Base-by-base conservation (phyloP, 164 flowering plant species). In the Chloranthus sessilifolius region DNA sequence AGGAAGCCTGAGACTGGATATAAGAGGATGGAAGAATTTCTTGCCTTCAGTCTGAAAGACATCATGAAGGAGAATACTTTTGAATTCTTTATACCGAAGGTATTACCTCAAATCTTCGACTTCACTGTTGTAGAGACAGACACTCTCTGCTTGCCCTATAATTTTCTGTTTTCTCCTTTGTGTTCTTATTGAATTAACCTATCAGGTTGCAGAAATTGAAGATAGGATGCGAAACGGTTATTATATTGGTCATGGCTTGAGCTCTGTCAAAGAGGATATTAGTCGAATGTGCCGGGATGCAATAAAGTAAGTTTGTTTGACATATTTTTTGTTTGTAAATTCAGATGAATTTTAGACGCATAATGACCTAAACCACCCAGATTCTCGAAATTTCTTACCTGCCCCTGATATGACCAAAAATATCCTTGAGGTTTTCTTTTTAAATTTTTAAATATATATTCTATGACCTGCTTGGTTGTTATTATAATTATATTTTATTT, bases 1-100 rank as follows among this genome's bases (percentile, higher is more conserved):
- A 78, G 82, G 68, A 88, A 85, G 61, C 66, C 84, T 54, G 88
- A 75, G 61, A 77, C 56, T 69, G 77, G 83, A 12, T 94, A 79
- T 55, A 86, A 74, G 65, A 85, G 72, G 58, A 76, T 83, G 75
- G 90, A 84, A 61, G 83, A 77, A 61, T 79, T 78, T 58, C 77
- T 94, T 66, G 69, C 82, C 51, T 43, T 61, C n/a, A 66, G 83
- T 55, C 58, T 94, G 55, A 85, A 72, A 67, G 80, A 73, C 33
- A 85, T 94, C 56, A 89, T 89, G 96, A 86, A 74, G 75, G 80
- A 75, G 70, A 94, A 89, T 45, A 75, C 75, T 3, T 78, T 69
- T 67, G 96, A 84, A 21, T 87, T 82, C 40, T 94, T 94, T 80
- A 77, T 80, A 43, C 81, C 85, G 12, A 94, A 89, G 97, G 99